Percentiles rank a stretch among this genome's conserved stretches.
Conservation (phyloP, 225 moss, liverwort and hornwort species). For the Asterella californica region DNA sequence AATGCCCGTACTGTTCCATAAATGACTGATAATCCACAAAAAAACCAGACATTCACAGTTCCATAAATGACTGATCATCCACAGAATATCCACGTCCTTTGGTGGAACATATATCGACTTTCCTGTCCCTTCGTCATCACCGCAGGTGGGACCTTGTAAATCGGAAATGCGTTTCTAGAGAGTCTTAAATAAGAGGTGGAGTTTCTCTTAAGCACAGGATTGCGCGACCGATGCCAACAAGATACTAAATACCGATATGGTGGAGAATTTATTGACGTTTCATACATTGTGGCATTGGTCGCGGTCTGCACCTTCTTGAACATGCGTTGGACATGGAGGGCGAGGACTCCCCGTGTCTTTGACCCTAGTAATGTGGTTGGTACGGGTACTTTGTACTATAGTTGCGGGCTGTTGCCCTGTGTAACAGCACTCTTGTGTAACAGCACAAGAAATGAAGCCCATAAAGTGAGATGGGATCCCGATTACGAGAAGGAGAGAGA, state of each 20-base stretch:
- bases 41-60: too few relatives aligned
- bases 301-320: conserved; percentile 2
- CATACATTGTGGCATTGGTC: not conserved
- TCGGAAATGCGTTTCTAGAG: not conserved
- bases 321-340: not conserved
- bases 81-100: not conserved
- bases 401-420: conserved; percentile 5
- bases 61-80: too few relatives aligned
- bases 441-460: conserved; percentile 17
- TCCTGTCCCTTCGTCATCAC: conserved; percentile 1
- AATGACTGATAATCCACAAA: not conserved
- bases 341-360: conserved; percentile 7
- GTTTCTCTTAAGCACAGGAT: not conserved
- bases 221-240: not conserved
- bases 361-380: not conserved
- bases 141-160: conserved; percentile 17
- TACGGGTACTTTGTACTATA: conserved; percentile 28
- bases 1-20: not conserved
- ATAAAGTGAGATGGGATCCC: conserved; percentile 6
- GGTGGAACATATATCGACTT: not conserved
- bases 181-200: not conserved
- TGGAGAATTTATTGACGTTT: not conserved
- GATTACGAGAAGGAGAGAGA: conserved; percentile 6
- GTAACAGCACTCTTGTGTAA: conserved; percentile 6
- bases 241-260: not conserved